Base-by-base conservation (phyloP, 2,329 filamentous ascomycete species). In the Claviceps cyperi region DNA sequence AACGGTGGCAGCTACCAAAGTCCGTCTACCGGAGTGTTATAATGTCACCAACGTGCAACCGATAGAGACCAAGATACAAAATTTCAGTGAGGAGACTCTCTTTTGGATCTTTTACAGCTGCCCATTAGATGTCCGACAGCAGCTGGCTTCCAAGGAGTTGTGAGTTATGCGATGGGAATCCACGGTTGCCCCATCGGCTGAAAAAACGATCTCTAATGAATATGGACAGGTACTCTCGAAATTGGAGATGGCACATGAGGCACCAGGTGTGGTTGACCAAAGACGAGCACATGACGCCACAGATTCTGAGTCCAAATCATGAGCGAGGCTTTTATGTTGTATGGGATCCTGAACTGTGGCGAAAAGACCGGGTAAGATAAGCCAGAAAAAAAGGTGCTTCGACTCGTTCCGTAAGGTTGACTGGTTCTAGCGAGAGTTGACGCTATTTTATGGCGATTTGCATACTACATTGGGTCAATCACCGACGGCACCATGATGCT, bases 21-120 rank as follows among this genome's bases (percentile, higher is more conserved):
- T 76, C 54, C 71, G 71, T 13, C 64, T 83, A 32, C 80, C 80
- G 0, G 80, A 84, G 44, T 84, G 80, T 63, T 84, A 84, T 59
- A 76, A 73, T 49, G 80, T 84, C 36, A 79, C 74, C 53, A 84
- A 84, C 53, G 78, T 82, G 24, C 78, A 81, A 55, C 72, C 77
- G 2, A 74, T 84, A 48, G 78, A 83, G 53, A 78, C 72, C 57
- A 83, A 83, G 63, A 80, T 83, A 46, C 70, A 70, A 40, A 81
- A 75, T 54, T 83, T 84, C 64, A 83, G 82, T 56, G 80, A 84
- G 54, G 80, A 84, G 63, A 82, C 80, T 0, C 65, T 84, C 46
- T 78, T 84, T 63, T 82, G 77, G 73, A 83, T 84, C 55, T 84
- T 84, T 59, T 83, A 84, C 63, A 81, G 76, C 63, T 81, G 77